Evolutionary conservation across 345 rosid species (phyloP), one percentile per base, ranked within the genome.

Genomic region (Brassica cretica): DNA sequence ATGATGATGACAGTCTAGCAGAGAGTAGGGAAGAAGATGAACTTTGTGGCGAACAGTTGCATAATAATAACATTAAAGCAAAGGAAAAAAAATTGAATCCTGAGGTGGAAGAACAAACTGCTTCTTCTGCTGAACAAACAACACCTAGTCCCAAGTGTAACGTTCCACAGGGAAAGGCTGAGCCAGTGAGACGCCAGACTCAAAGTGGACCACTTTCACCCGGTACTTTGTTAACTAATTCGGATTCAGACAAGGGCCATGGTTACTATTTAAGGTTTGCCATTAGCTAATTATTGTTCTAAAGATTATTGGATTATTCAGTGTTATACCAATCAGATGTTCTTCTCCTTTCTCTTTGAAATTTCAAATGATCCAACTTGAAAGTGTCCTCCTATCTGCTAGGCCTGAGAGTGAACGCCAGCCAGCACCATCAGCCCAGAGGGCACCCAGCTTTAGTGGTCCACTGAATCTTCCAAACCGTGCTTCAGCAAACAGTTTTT

Each of bases 401-500:
- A 96, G 99, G 85, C 82, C 76, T 81, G 97, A 90, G 84, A 81
- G 32, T 81, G 99, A 90, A 84, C 86, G 25, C 58, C 89, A 75
- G 75, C 80, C 83, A 65, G 66, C 64, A 60, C 29, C 88, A 74
- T 89, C 83, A 76, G 82, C 79, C 81, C 89, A 90, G 56, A 88
- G 80, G 74, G 89, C 84, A 68, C 98, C 98, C n/a, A 93, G 92
- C 86, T 90, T 93, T 79, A 96, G 99, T 62, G 99, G 99, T 78
- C 99, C 98, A 21, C 68, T 93, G 81, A 89, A 85, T 91, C 99
- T 96, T 82, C 93, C 99, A 68, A 96, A 84, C 68, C 87, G 96
- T 74, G 99, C 99, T 80, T 96, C 99, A 10, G 98, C 99, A 16
- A 96, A 96, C 82, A 96, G 99, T 69, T 84, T 93, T 69, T 96